These are phyloP conservation scores for Neostapfia colusana DNA, from an alignment of 176 grass and related monocot species.

Conservation along the genomic window DNA sequence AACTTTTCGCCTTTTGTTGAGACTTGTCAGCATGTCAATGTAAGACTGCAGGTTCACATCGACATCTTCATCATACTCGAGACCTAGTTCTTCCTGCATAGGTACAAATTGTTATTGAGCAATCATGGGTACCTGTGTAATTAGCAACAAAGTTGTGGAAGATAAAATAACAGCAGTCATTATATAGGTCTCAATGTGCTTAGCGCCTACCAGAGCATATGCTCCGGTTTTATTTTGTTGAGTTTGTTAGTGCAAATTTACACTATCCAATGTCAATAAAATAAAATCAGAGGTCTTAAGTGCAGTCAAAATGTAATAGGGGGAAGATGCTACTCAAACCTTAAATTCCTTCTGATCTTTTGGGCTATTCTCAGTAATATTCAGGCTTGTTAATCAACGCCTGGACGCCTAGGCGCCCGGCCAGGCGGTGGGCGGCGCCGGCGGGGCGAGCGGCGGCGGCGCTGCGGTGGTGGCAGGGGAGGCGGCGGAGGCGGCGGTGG, in stretches of 20 bases:
- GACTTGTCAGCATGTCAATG: conserved; percentile 53
- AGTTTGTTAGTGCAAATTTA: too few relatives aligned
- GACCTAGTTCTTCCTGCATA: conserved; percentile 87
- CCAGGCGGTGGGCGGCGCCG: too few relatives aligned
- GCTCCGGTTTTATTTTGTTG: too few relatives aligned
- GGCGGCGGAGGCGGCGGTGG: too few relatives aligned
- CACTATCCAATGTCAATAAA: too few relatives aligned
- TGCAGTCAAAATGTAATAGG: conserved; percentile 5
- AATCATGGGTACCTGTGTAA: background rate
- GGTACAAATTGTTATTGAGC: conserved; percentile 16
- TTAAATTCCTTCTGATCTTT: conserved; percentile 97
- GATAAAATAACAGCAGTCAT: background rate
- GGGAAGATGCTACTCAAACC: conserved; percentile 38
- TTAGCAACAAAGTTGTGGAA: background rate
- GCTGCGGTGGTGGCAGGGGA: too few relatives aligned
- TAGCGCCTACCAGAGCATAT: background rate
- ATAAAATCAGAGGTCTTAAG: background rate
- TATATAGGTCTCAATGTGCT: background rate
- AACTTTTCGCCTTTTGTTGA: conserved; percentile 72
- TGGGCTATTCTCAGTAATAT: conserved; percentile 87
- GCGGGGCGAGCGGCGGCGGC: too few relatives aligned
- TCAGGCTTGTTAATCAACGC: too few relatives aligned
- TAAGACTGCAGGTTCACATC: conserved; percentile 63
- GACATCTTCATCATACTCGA: conserved; percentile 98
- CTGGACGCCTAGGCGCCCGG: too few relatives aligned